A percentile compares a stretch with the other conserved stretches of the same genome.
Evolutionary conservation across 345 rosid species (phyloP).

Genomic region (Microthlaspi erraticum): DNA sequence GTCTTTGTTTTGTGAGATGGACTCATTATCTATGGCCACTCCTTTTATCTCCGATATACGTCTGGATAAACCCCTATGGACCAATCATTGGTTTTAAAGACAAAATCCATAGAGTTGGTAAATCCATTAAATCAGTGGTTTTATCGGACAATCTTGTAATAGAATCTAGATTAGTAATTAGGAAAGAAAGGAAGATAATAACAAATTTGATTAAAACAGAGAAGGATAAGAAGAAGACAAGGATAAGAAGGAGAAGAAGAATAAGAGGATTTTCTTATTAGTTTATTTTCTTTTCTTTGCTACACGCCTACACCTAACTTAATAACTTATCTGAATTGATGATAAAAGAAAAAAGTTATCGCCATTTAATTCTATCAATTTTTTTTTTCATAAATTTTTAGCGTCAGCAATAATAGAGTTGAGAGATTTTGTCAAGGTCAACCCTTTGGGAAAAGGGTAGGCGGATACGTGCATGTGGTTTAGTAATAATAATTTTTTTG

Average conservation of each 20-base stretch:
- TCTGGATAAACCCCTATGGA: neutral
- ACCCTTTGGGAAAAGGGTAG: conserved; percentile 24
- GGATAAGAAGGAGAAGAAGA: neutral
- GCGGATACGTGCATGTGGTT: conserved; percentile 38
- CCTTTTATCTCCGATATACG: too few relatives aligned
- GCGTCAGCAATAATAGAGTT: conserved; percentile 21
- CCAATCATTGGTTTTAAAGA: neutral
- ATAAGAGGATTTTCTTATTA: too few relatives aligned
- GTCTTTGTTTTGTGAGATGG: neutral
- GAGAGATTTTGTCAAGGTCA: conserved; percentile 35
- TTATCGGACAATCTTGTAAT: neutral
- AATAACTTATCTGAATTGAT: neutral
- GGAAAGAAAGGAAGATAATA: neutral
- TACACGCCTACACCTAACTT: neutral
- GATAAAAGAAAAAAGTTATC: neutral
- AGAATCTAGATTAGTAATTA: neutral
- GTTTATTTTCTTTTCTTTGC: too few relatives aligned
- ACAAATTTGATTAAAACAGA: neutral
- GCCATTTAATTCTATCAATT: neutral
- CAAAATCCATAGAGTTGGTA: neutral
- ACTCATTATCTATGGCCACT: neutral
- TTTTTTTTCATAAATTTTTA: neutral
- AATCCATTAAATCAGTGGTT: neutral
- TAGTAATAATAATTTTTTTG: neutral
- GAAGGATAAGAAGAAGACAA: neutral